phyloP scores from a whole-genome alignment of 2,329 filamentous ascomycete species.

The Alternaria sp. region DNA sequence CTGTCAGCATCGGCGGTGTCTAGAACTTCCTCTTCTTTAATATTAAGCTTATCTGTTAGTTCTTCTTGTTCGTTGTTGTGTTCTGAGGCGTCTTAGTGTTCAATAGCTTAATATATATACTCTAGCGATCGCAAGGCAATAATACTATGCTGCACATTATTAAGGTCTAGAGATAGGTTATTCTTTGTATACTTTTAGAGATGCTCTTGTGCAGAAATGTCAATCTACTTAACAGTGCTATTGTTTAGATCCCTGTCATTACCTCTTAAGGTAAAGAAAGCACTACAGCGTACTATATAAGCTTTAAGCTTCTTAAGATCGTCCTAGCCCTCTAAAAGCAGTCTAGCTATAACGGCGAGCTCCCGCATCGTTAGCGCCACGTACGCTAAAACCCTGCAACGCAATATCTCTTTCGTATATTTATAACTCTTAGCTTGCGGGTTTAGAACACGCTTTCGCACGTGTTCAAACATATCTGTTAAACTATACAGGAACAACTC shows the following conservation, averaged over 20 bases:
- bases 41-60: neutral
- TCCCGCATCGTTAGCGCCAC: constrained; percentile 35
- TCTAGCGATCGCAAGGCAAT: constrained; percentile 36
- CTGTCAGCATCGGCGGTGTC: neutral
- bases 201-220: constrained; percentile 32
- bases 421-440: constrained; percentile 28
- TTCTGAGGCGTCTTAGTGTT: constrained; percentile 2
- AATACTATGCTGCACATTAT: constrained; percentile 36
- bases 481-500: constrained; percentile 37
- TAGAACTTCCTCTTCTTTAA: neutral
- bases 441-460: constrained; percentile 30
- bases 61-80: constrained; percentile 1
- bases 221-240: constrained; percentile 36
- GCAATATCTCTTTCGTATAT: constrained; percentile 38
- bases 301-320: constrained; percentile 27
- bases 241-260: constrained; percentile 29
- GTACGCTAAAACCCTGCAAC: constrained; percentile 29
- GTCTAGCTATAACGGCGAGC: constrained; percentile 34
- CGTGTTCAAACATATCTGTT: constrained; percentile 37
- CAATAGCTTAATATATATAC: constrained; percentile 25
- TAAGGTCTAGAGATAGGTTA: constrained; percentile 26
- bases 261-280: constrained; percentile 31
- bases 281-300: constrained; percentile 33
- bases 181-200: constrained; percentile 32
- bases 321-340: constrained; percentile 26